A percentile compares a stretch with the other conserved stretches of the same genome.
Evolutionary conservation across 2,329 filamentous ascomycete genomes (phyloP).

Genomic region (Fusarium sarcochroum): DNA sequence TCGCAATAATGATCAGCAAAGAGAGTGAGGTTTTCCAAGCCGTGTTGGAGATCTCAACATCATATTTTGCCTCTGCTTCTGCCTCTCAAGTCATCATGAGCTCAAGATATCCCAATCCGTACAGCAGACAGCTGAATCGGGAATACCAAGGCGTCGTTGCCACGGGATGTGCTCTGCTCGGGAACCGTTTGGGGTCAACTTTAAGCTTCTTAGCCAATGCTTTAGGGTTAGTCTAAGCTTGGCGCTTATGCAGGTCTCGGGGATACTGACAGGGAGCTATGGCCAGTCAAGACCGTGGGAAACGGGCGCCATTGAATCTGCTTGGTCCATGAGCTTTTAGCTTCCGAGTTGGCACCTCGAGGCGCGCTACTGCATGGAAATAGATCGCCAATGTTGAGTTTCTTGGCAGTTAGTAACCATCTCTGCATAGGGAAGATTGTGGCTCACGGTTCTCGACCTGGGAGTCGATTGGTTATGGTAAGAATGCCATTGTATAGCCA

Average conservation of each 20-base stretch:
- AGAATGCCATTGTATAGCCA: constrained; percentile 18
- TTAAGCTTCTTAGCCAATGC: constrained; percentile 1
- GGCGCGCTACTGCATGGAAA: constrained; percentile 20
- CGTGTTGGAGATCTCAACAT: not conserved
- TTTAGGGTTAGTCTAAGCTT: constrained; percentile 15
- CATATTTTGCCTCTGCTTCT: not conserved
- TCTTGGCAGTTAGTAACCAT: constrained; percentile 6
- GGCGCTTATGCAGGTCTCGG: constrained; percentile 7
- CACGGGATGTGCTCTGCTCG: constrained; percentile 1
- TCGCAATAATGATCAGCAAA: constrained; percentile 1
- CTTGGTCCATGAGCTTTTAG: constrained; percentile 21
- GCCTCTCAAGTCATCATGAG: not conserved
- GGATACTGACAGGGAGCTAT: constrained; percentile 17
- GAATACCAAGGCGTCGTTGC: constrained; percentile 3
- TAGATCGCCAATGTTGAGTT: not conserved
- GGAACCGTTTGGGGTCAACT: constrained; percentile 11
- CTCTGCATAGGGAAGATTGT: constrained; percentile 12
- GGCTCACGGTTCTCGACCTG: not conserved
- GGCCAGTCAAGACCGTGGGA: constrained; percentile 2
- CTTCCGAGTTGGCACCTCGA: constrained; percentile 24
- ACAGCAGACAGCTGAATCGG: not conserved
- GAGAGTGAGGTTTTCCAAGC: not conserved
- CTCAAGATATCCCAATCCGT: constrained; percentile 14
- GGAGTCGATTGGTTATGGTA: not conserved
- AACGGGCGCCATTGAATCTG: not conserved